Conservation (phyloP, 768 basidiomycete species). For the Amanita inopinata region DNA sequence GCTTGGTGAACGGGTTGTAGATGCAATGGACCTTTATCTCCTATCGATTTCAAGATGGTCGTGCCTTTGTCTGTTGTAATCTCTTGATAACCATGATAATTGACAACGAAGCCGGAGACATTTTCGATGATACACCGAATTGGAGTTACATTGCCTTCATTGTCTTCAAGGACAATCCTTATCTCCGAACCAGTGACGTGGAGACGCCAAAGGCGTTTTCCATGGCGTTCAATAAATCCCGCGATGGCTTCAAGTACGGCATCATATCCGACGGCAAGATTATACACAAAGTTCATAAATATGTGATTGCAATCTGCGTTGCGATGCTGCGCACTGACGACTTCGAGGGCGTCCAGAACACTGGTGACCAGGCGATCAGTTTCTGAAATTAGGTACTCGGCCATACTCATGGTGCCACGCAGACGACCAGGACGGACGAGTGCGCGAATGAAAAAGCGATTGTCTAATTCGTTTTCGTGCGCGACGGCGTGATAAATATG, state of each 20-base stretch:
- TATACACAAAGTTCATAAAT: constrained; percentile 98
- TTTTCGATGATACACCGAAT: constrained; percentile 99
- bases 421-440: constrained; percentile 93
- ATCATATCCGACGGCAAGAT: constrained; percentile 89
- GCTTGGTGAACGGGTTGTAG: constrained; percentile 89
- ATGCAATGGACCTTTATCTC: constrained; percentile 94
- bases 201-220: constrained; percentile 95
- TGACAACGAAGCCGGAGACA: constrained; percentile 97
- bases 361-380: constrained; percentile 93
- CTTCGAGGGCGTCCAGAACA: constrained; percentile 90
- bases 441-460: constrained; percentile 95
- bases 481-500: constrained; percentile 97
- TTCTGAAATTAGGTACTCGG: constrained; percentile 98
- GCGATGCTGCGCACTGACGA: constrained; percentile 82
- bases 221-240: constrained; percentile 99
- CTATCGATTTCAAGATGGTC: constrained; percentile 94
- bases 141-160: constrained; percentile 88
- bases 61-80: constrained; percentile 94
- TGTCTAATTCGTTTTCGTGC: constrained; percentile 94
- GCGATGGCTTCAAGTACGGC: constrained; percentile 95
- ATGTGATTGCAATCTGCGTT: constrained; percentile 98
- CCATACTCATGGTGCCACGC: constrained; percentile 83
- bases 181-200: constrained; percentile 98
- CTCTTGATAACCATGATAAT: constrained; percentile 97
- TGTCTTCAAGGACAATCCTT: constrained; percentile 88